Percentiles rank a stretch among this genome's conserved stretches.
Evolutionary conservation across 2,329 filamentous ascomycete genomes (phyloP).

Genomic region (Pyrenophora seminiperda): DNA sequence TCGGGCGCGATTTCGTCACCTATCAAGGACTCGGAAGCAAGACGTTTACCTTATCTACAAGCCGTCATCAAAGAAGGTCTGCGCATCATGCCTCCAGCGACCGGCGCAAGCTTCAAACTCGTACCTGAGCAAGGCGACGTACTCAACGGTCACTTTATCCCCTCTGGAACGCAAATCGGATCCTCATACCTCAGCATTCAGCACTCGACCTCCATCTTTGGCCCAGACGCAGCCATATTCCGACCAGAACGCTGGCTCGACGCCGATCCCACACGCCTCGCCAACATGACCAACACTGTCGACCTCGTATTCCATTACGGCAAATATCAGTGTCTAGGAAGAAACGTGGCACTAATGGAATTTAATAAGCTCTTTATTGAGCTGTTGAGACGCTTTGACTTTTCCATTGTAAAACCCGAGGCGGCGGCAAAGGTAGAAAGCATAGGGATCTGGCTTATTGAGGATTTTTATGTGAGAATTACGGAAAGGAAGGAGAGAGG

Average conservation of each 20-base stretch:
- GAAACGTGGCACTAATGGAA: conserved; percentile 34
- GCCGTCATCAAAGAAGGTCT: conserved; percentile 41
- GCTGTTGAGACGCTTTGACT: conserved; percentile 1
- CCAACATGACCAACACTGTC: conserved; percentile 29
- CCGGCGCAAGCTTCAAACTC: conserved; percentile 44
- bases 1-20: conserved; percentile 48
- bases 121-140: conserved; percentile 28
- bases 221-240: conserved; percentile 25
- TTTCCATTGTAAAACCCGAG: background rate
- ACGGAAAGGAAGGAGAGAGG: background rate
- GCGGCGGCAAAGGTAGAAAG: background rate
- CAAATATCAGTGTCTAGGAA: conserved; percentile 33
- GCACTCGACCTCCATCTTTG: conserved; percentile 23
- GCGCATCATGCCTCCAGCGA: conserved; percentile 29
- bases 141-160: conserved; percentile 26
- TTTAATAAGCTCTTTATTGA: conserved; percentile 42
- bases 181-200: conserved; percentile 14
- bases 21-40: conserved; percentile 34
- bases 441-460: conserved; percentile 1
- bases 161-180: conserved; percentile 31
- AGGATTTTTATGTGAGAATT: background rate
- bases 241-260: conserved; percentile 29
- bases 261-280: conserved; percentile 27
- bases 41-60: conserved; percentile 35
- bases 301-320: conserved; percentile 38